Percentiles rank a stretch among this genome's conserved stretches.
Conservation (phyloP, 805 yeast species). For the Yarrowia hollandica region DNA sequence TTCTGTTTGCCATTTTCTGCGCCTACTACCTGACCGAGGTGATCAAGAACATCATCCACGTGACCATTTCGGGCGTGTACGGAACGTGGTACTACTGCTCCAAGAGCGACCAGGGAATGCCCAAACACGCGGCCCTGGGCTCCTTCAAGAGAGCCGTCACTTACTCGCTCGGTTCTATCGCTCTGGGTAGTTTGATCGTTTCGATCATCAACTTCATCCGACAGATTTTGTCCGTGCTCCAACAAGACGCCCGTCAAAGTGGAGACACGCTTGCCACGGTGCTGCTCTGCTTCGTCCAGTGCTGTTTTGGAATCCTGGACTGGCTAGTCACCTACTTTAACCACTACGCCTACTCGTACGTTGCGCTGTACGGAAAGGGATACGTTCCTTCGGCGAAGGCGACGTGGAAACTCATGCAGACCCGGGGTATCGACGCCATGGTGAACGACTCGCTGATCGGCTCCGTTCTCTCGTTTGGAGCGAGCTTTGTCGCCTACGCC, state of each 20-base stretch:
- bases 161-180: slow-evolving; percentile 84
- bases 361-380: slow-evolving; percentile 82
- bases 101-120: slow-evolving; percentile 73
- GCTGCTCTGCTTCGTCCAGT: slow-evolving; percentile 50
- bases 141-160: slow-evolving; percentile 79
- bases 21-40: slow-evolving; percentile 85
- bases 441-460: slow-evolving; percentile 81
- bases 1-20: slow-evolving; percentile 75
- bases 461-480: slow-evolving; percentile 74
- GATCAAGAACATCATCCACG: slow-evolving; percentile 74
- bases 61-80: slow-evolving; percentile 76
- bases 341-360: slow-evolving; percentile 83
- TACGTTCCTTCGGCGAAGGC: slow-evolving; percentile 77
- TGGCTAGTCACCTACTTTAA: slow-evolving; percentile 85
- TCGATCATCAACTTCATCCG: slow-evolving; percentile 68
- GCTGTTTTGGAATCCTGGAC: slow-evolving; percentile 63
- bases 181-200: slow-evolving; percentile 78
- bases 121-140: slow-evolving; percentile 75
- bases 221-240: slow-evolving; percentile 53
- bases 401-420: slow-evolving; percentile 73
- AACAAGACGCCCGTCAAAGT: slow-evolving; percentile 55
- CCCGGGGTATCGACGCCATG: slow-evolving; percentile 80
- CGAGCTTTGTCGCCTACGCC: slow-evolving; percentile 70
- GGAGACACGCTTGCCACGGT: slow-evolving; percentile 55
- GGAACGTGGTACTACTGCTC: slow-evolving; percentile 91